Conservation (phyloP, 306 rosid species). For the Betula pendula region DNA sequence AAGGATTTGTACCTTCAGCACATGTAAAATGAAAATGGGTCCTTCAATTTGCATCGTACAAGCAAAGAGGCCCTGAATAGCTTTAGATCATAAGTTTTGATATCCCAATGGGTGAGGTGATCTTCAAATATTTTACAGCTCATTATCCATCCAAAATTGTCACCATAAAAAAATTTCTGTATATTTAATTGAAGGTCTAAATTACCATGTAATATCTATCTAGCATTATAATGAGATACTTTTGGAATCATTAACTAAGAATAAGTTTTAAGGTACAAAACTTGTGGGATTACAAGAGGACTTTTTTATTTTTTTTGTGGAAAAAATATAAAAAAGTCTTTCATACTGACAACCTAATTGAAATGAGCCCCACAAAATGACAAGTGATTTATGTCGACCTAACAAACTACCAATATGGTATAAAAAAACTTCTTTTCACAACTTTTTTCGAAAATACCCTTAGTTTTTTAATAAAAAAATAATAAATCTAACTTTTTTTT, state of each 20-base stretch:
- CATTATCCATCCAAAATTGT: neutral
- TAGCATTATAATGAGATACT: neutral
- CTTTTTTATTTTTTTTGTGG: neutral
- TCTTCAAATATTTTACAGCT: neutral
- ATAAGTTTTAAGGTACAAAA: neutral
- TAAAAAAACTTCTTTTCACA: no score
- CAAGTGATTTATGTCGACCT: no score
- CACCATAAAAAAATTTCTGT: neutral
- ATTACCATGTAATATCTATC: neutral
- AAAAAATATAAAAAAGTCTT: no score
- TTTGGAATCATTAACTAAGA: neutral
- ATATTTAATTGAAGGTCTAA: neutral
- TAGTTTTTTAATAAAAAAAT: no score
- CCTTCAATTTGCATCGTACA: neutral
- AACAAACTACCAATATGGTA: no score
- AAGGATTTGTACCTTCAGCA: neutral
- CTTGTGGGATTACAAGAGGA: neutral
- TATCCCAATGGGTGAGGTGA: neutral
- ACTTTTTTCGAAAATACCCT: no score
- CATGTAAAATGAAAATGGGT: neutral
- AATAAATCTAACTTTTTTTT: no score
- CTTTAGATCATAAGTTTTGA: neutral
- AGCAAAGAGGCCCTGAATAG: neutral
- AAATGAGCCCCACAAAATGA: no score
- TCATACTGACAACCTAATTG: no score